These are phyloP conservation scores for Drosera spatulata DNA, from an alignment of 179 eudicot species.

Conservation along the genomic window DNA sequence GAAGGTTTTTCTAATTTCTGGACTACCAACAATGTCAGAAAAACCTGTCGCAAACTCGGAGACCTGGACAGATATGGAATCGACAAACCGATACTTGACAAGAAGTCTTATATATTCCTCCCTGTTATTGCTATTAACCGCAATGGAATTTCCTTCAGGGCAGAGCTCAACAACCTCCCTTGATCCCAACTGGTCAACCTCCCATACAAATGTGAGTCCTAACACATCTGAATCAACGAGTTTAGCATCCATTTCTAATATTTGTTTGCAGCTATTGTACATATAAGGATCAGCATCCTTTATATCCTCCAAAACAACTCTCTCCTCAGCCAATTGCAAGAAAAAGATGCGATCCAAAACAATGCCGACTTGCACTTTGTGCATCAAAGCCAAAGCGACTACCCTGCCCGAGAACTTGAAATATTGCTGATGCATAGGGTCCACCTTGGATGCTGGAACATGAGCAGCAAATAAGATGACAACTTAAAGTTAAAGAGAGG, in stretches of 20 bases:
- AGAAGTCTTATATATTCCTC: constrained; percentile 53
- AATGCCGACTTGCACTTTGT: constrained; percentile 81
- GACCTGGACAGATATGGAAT: constrained; percentile 56
- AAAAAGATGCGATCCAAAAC: constrained; percentile 76
- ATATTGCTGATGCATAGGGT: constrained; percentile 65
- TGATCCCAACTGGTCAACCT: constrained; percentile 72
- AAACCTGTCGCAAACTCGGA: constrained; percentile 59
- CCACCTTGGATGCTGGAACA: constrained; percentile 68
- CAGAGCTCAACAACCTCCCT: constrained; percentile 69
- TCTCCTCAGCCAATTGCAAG: constrained; percentile 57
- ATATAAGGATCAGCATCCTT: constrained; percentile 77
- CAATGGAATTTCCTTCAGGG: constrained; percentile 43
- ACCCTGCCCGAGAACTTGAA: constrained; percentile 79
- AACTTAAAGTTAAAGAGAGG: too few relatives aligned
- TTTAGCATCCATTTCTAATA: constrained; percentile 79
- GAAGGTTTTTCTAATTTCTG: constrained; percentile 20
- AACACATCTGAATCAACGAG: constrained; percentile 78
- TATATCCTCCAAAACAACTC: constrained; percentile 62
- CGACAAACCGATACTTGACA: constrained; percentile 59
- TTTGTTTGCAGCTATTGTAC: constrained; percentile 80
- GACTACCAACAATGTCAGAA: constrained; percentile 46
- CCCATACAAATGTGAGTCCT: constrained; percentile 72
- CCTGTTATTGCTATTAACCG: constrained; percentile 72
- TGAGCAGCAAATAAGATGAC: constrained; percentile 7
- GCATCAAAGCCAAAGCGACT: constrained; percentile 79